Percentiles rank a stretch among this genome's conserved stretches.
These are phyloP conservation scores for Fusarium devonianum DNA, from an alignment of 2,329 filamentous ascomycete species.

Conservation along the genomic window DNA sequence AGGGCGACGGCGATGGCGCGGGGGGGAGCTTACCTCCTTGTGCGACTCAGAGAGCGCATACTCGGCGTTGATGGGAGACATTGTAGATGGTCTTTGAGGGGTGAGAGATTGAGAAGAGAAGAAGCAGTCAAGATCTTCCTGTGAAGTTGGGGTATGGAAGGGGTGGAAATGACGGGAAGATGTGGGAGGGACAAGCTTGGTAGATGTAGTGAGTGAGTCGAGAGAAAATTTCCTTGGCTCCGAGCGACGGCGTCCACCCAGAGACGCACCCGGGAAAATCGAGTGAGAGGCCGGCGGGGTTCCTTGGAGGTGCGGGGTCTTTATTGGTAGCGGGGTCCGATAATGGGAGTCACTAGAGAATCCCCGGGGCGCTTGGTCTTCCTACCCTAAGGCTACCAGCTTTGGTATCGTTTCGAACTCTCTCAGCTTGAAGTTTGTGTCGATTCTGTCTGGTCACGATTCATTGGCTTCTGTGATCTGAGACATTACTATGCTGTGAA, in stretches of 20 bases:
- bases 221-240: conserved; percentile 33
- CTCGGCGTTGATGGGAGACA: conserved; percentile 53
- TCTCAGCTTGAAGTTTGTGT: too few relatives aligned
- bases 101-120: conserved; percentile 10
- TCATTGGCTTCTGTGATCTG: too few relatives aligned
- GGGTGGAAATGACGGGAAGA: conserved; percentile 18
- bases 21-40: conserved; percentile 57
- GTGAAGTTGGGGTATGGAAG: conserved; percentile 1
- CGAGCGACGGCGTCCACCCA: conserved; percentile 8
- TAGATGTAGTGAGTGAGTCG: conserved; percentile 24
- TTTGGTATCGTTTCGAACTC: not conserved
- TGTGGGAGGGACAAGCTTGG: conserved; percentile 30
- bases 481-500: too few relatives aligned
- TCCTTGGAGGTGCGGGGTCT: conserved; percentile 38
- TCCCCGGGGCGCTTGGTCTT: conserved; percentile 7
- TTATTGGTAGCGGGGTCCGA: conserved; percentile 34
- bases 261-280: conserved; percentile 30
- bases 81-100: conserved; percentile 41
- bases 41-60: conserved; percentile 63
- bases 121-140: conserved; percentile 21
- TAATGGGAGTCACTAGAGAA: conserved; percentile 19
- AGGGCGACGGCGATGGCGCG: conserved; percentile 40
- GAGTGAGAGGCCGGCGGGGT: conserved; percentile 20
- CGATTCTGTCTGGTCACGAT: too few relatives aligned
- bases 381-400: conserved; percentile 24